Percentiles rank a stretch among this genome's conserved stretches.
Conservation (phyloP, 2,329 filamentous ascomycete species). For the Parastagonospora nodorum region DNA sequence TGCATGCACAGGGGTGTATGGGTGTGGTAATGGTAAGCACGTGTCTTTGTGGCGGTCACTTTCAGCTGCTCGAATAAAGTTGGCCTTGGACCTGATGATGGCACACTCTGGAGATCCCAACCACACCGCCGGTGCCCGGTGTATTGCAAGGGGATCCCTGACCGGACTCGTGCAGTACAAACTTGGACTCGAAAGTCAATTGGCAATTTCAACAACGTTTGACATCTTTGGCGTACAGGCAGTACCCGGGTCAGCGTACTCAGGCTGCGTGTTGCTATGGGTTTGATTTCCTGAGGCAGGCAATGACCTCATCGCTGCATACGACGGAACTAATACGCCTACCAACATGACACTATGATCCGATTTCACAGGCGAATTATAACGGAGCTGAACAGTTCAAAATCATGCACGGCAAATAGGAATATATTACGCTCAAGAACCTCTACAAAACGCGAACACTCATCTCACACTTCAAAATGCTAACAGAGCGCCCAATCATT, state of each 20-base stretch:
- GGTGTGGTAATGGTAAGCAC: slow-evolving; percentile 25
- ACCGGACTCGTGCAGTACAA: neutral
- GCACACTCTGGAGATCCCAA: slow-evolving; percentile 12
- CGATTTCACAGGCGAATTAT: too few relatives aligned
- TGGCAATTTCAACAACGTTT: neutral
- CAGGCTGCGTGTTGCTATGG: neutral
- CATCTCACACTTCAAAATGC: too few relatives aligned
- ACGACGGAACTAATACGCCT: too few relatives aligned
- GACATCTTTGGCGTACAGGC: neutral
- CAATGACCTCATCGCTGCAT: slow-evolving; percentile 1
- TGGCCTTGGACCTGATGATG: slow-evolving; percentile 18
- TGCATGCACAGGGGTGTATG: slow-evolving; percentile 4
- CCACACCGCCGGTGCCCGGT: slow-evolving; percentile 23
- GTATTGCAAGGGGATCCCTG: slow-evolving; percentile 16
- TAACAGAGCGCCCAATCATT: too few relatives aligned
- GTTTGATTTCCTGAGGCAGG: too few relatives aligned
- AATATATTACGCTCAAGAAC: too few relatives aligned
- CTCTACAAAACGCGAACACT: too few relatives aligned
- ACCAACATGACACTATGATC: too few relatives aligned
- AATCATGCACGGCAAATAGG: too few relatives aligned
- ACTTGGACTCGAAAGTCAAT: neutral
- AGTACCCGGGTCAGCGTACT: neutral
- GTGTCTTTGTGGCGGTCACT: slow-evolving; percentile 25
- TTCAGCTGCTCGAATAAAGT: slow-evolving; percentile 18
- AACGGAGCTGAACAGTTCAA: too few relatives aligned